Base-by-base conservation (phyloP, 805 yeast genomes). In the Ogataea trehaloabstinens region DNA sequence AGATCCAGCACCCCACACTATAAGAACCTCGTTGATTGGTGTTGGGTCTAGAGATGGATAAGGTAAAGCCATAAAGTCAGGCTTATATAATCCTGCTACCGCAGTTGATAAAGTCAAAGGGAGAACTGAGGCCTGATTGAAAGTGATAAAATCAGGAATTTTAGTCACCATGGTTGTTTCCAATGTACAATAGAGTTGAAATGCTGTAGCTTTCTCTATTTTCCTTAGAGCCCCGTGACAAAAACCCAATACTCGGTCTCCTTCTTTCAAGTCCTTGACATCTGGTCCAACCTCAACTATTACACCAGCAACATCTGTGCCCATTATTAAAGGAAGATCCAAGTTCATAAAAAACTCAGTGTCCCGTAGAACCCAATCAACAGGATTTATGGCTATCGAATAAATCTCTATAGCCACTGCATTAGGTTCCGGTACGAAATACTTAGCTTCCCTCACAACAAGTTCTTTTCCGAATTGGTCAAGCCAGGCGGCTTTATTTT, bases 1-100 rank as follows among this genome's bases (percentile, higher is more conserved):
- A 3, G 42, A 19, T 17, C 40, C 30, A 12, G 35, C 47, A 21
- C 47, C 47, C 45, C 49, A 42, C 12, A 42, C 24, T 12, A 45
- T 6, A 7, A 42, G 18, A 11, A 35, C 28, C 25, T 45, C 31
- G 5, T 34, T 35, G 4, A 15, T 41, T 13, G 35, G 19, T 12
- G 8, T 22, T 8, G 25, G 25, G 12, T n/a, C 11, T 4, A 38
- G 40, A 8, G 17, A 10, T 10, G 40, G 40, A 18, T 10, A 24
- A 10, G 24, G 31, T 21, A 45, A 19, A 3, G 17, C 34, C 27
- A 41, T 25, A 17, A 35, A 19, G 6, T 19, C 29, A 5, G 35
- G 16, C 13, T 16, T 20, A 24, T 19, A 37, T 11, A 45, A 24
- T n/a, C 32, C 38, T 22, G n/a, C 16, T 7, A 42, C 38, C 10